These are phyloP conservation scores for Russula brevipes DNA, from an alignment of 768 basidiomycete species.

Conservation along the genomic window DNA sequence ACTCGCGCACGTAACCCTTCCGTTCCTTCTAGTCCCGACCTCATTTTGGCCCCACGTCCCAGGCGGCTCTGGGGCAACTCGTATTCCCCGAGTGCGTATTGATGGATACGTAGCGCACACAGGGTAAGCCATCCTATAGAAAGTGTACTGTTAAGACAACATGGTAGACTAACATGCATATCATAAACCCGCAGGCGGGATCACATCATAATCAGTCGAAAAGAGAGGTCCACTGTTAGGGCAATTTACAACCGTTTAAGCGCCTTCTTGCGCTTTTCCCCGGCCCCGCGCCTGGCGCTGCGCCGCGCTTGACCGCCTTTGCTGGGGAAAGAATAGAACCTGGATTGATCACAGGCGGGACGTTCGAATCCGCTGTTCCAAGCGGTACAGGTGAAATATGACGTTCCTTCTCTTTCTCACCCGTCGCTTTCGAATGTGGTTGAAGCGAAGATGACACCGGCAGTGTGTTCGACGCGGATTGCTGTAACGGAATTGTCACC, in stretches of 20 bases:
- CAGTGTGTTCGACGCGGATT: conserved; percentile 38
- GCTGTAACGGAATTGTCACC: conserved; percentile 38
- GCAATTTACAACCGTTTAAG: conserved; percentile 58
- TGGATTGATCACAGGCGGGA: conserved; percentile 31
- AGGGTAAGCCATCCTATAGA: background rate
- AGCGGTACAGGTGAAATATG: conserved; percentile 65
- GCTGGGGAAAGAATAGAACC: conserved; percentile 35
- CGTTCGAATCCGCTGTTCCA: conserved; percentile 66
- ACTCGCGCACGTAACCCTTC: too few relatives aligned
- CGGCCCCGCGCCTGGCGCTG: conserved; percentile 46
- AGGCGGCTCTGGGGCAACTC: too few relatives aligned
- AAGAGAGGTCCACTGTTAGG: background rate
- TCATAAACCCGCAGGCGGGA: background rate
- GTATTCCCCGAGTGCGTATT: background rate
- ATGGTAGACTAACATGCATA: conserved; percentile 6
- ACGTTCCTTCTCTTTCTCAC: conserved; percentile 47
- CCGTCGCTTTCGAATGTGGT: conserved; percentile 30
- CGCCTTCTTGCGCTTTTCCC: conserved; percentile 87
- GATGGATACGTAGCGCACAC: background rate
- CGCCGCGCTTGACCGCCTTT: conserved; percentile 68
- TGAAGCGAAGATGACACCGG: conserved; percentile 32
- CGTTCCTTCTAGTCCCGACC: too few relatives aligned
- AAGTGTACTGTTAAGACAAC: conserved; percentile 16
- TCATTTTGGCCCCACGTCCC: too few relatives aligned
- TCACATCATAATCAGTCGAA: background rate